Conservation (phyloP, 2,329 filamentous ascomycete species). For the Chrysoporthe puriensis region DNA sequence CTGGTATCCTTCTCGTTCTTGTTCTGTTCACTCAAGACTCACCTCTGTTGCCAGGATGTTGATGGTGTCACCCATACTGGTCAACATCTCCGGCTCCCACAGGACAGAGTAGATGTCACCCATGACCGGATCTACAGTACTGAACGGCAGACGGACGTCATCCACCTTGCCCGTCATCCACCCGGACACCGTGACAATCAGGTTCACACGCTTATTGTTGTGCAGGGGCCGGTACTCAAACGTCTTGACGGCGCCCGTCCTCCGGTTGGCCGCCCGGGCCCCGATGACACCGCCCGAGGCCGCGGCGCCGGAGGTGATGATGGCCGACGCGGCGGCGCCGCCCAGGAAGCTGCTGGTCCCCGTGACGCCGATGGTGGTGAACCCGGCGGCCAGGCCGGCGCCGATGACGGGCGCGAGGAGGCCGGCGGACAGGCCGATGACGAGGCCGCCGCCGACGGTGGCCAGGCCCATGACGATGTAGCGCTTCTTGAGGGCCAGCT, state of each 20-base stretch:
- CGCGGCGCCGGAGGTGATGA: slow-evolving; percentile 89
- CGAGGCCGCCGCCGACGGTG: slow-evolving; percentile 90
- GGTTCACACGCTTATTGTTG: slow-evolving; percentile 96
- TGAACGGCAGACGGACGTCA: slow-evolving; percentile 92
- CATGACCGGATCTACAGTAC: slow-evolving; percentile 96
- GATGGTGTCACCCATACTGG: slow-evolving; percentile 97
- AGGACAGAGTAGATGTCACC: slow-evolving; percentile 95
- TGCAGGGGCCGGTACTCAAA: slow-evolving; percentile 96
- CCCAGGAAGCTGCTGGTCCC: slow-evolving; percentile 89
- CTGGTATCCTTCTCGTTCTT: background rate
- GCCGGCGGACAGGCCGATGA: slow-evolving; percentile 93
- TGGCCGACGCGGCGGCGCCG: slow-evolving; percentile 86
- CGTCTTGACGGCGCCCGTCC: slow-evolving; percentile 90
- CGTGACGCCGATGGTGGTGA: slow-evolving; percentile 90
- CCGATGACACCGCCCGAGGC: slow-evolving; percentile 87
- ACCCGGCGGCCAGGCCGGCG: slow-evolving; percentile 88
- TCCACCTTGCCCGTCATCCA: slow-evolving; percentile 99
- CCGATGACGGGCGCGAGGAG: slow-evolving; percentile 92
- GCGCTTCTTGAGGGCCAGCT: slow-evolving; percentile 77
- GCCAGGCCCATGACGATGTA: slow-evolving; percentile 96
- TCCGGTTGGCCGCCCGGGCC: slow-evolving; percentile 78
- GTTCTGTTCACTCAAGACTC: slow-evolving; percentile 41
- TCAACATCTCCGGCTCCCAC: slow-evolving; percentile 98
- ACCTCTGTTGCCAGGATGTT: slow-evolving; percentile 98
- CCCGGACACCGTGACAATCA: slow-evolving; percentile 92